Percentiles rank a stretch among this genome's conserved stretches.
Evolutionary conservation across 2,329 filamentous ascomycete species (phyloP).

Genomic region (Tolypocladium capitatum): DNA sequence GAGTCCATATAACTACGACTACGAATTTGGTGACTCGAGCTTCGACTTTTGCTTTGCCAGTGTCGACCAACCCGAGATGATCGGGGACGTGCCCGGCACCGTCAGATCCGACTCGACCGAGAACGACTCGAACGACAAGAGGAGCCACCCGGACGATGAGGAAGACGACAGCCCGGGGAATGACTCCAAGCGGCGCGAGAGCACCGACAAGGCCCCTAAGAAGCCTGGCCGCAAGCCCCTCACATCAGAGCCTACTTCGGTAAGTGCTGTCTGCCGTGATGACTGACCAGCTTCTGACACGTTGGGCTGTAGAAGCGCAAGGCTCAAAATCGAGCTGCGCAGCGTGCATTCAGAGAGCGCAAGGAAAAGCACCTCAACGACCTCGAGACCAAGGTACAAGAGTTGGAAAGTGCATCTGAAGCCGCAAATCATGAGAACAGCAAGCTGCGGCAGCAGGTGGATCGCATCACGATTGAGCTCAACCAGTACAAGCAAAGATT

Average conservation of each 20-base stretch:
- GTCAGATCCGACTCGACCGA: constrained; percentile 47
- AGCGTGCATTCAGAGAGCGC: constrained; percentile 84
- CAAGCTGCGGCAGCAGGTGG: constrained; percentile 72
- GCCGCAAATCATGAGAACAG: constrained; percentile 76
- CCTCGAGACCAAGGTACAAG: constrained; percentile 64
- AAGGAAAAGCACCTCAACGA: constrained; percentile 87
- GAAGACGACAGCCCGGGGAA: constrained; percentile 42
- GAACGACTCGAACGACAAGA: constrained; percentile 46
- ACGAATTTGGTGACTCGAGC: constrained; percentile 62
- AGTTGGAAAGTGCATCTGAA: constrained; percentile 72
- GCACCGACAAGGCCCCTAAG: constrained; percentile 76
- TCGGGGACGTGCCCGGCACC: constrained; percentile 54
- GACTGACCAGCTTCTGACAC: not conserved
- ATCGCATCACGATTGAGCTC: constrained; percentile 73
- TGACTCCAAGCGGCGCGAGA: constrained; percentile 60
- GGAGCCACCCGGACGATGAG: constrained; percentile 58
- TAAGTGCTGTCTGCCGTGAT: constrained; percentile 38
- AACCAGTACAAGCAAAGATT: constrained; percentile 84
- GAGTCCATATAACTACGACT: constrained; percentile 64
- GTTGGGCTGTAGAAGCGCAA: constrained; percentile 66
- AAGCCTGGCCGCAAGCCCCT: constrained; percentile 94
- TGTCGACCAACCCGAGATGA: constrained; percentile 50
- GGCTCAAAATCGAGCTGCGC: constrained; percentile 85
- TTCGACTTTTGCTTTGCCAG: constrained; percentile 53
- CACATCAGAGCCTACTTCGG: constrained; percentile 88